Evolutionary conservation across 495 filamentous ascomycete species (phyloP).

Genomic region (Clohesyomyces aquaticus): DNA sequence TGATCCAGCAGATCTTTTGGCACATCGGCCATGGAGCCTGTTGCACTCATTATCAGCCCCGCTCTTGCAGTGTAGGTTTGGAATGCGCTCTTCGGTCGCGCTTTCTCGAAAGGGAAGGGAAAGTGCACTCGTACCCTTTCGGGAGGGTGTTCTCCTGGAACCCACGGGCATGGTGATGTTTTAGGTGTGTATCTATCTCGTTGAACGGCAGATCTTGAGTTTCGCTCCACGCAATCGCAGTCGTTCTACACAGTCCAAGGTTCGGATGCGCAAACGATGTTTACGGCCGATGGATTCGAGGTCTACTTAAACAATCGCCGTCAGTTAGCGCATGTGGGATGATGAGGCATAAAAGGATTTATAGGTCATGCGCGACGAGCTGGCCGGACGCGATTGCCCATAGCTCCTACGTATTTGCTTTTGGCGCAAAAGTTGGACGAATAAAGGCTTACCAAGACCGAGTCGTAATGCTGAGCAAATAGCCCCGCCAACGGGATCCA

Average conservation of each 20-base stretch:
- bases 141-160: conserved; percentile 32
- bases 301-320: neutral
- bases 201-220: neutral
- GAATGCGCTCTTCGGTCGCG: neutral
- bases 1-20: conserved; percentile 83
- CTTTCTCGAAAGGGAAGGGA: neutral
- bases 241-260: too few relatives aligned
- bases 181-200: neutral
- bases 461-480: conserved; percentile 35
- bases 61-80: neutral
- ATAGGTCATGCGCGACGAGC: conserved; percentile 22
- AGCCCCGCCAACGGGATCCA: conserved; percentile 7
- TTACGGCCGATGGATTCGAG: neutral
- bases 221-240: neutral
- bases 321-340: conserved; percentile 5
- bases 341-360: conserved; percentile 27
- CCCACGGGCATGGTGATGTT: conserved; percentile 17
- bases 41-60: neutral
- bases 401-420: conserved; percentile 16
- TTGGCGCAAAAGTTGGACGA: conserved; percentile 20
- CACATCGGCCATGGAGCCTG: conserved; percentile 78
- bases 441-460: conserved; percentile 34
- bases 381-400: neutral
- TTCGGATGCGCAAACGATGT: conserved; percentile 3
- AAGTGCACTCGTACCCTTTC: conserved; percentile 33